Evolutionary conservation across 345 rosid species (phyloP), one percentile per base, ranked within the genome.

Genomic region (Eucalyptus pauciflora): DNA sequence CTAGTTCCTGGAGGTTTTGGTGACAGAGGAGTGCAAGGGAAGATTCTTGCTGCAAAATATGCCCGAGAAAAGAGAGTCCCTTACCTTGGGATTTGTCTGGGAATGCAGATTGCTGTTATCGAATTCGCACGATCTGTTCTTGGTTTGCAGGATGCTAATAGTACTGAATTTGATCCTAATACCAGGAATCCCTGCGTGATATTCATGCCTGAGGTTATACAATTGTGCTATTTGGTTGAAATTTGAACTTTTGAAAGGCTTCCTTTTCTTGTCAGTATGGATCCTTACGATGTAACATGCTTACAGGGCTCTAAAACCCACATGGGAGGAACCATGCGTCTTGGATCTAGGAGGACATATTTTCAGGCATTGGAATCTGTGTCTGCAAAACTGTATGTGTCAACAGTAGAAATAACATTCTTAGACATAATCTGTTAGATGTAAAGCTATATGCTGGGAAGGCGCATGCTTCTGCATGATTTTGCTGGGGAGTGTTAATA

Each of bases 1-100:
- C 94, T 98, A 89, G 99, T 98, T 51, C 99, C 99, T 11, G 99
- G 99, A 90, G 99, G 99, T 79, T 98, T 98, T 93, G 99, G 99
- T 29, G 94, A 95, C 87, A 93, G 99, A 92, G 99, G 99, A 76
- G 98, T 98, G 81, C 92, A 95, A 92, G 99, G 99, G 88, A 98
- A 98, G 94, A 97, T 97, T 89, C 91, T 94, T 31, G 98, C 99
- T 56, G 98, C 99, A 3, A 97, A 94, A 87, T 94, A 95, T 91
- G 99, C 99, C 41, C 96, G 99, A 87, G 98, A 98, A 91, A 96
- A 96, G 90, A 90, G 91, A 92, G 89, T 96, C 90, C 99, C 99
- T 79, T 98, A 90, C 92, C 95, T 98, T 22, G 99, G 99, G 88
- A 96, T 98, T 90, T 98, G 99, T 90, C 94, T 98, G 37, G 99